Evolutionary conservation across 139 green algal genomes (phyloP), one percentile per base, ranked within the genome.

Genomic region (Medakamo hakoo): DNA sequence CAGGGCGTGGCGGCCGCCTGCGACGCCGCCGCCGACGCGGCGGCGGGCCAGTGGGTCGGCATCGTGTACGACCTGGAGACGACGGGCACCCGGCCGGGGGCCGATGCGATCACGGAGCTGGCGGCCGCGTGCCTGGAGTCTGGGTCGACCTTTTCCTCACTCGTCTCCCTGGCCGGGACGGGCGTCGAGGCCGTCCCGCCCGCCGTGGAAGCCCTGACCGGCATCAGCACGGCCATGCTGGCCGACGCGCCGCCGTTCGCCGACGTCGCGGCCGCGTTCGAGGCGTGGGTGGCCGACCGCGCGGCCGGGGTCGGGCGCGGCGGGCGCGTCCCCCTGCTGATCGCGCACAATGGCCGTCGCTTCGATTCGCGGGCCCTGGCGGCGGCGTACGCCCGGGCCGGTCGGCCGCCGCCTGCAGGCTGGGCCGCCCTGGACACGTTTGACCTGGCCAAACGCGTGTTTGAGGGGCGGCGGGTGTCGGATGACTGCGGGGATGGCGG

Each of bases 61-160:
- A 64, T 86, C 26, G 48, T 84, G 16, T 82, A 86, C 59, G 80
- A 87, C 55, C 52, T 82, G 5, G 80, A 87, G 63, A 84, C 78
- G 16, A 81, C 73, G 32, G 73, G 78, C 60, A 30, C 62, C 62
- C 40, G 59, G 27, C 16, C 61, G 25, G 29, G 29, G 22, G 27
- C 30, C 27, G 49, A 67, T 9, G 32, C 62, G 16, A 74, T 85
- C 29, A 30, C 83, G 1, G 80, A 86, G 65, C 64, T 85, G 4
- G 80, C 72, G 14, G 74, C 66, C 25, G 4, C 63, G 49, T 60
- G 40, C 3, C 27, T 62, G 21, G 5, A 27, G 9, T 72, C 31
- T 23, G 55, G 56, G 16, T 40, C 27, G 23, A 3, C 4, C 26
- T 70, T 74, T 23, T 29, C 4, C 1, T 62, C 28, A 5, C 30